A percentile compares a stretch with the other conserved stretches of the same genome.
These are phyloP conservation scores for Quercus phellos DNA, from an alignment of 331 rosid species.

Conservation along the genomic window DNA sequence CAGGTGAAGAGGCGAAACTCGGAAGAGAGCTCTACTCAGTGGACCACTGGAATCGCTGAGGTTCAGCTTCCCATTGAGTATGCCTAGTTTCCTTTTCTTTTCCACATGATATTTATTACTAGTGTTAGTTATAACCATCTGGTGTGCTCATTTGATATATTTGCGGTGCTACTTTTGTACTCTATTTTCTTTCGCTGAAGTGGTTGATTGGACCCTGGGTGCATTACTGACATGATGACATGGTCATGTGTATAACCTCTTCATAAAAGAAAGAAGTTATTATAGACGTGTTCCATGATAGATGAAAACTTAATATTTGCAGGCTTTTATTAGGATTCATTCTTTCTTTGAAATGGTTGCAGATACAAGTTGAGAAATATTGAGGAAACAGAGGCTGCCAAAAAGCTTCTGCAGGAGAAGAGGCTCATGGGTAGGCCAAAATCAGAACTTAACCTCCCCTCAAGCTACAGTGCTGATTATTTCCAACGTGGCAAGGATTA, in stretches of 20 bases:
- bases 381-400: conserved; percentile 97
- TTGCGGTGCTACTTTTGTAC: background rate
- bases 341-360: conserved; percentile 19
- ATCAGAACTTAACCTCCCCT: conserved; percentile 80
- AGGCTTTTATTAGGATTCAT: conserved; percentile 1
- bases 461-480: conserved; percentile 94
- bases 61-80: conserved; percentile 98
- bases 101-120: background rate
- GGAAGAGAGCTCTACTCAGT: conserved; percentile 95
- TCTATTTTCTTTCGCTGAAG: background rate
- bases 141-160: background rate
- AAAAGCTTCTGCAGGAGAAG: conserved; percentile 89
- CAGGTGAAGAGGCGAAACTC: conserved; percentile 91
- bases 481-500: conserved; percentile 99
- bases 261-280: background rate
- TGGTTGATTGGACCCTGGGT: background rate
- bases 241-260: background rate
- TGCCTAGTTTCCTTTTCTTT: conserved; percentile 20
- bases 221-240: background rate
- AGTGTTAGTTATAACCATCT: background rate
- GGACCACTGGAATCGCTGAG: conserved; percentile 99
- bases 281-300: background rate
- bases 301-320: no score
- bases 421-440: conserved; percentile 73
- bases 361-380: conserved; percentile 86